phyloP scores from a whole-genome alignment of 2,329 filamentous ascomycete species.

The Tympanopsis confertula region DNA sequence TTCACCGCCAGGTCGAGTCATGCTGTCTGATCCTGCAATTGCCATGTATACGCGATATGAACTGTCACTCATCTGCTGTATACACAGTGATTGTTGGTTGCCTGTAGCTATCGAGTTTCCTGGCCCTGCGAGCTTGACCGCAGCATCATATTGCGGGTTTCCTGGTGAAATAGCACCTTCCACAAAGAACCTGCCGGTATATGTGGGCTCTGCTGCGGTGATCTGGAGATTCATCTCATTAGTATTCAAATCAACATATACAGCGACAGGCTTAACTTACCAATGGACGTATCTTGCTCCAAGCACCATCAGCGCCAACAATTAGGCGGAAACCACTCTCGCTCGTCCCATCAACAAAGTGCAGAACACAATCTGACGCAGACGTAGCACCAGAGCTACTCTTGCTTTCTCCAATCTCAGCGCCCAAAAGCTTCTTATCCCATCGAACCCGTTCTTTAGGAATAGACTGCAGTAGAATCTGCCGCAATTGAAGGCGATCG shows the following conservation, averaged over 20 bases:
- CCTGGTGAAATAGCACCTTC: no score
- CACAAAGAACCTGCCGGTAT: no score
- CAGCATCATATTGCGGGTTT: no score
- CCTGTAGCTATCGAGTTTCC: no score
- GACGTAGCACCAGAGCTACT: conserved; percentile 6
- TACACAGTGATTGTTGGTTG: no score
- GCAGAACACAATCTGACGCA: no score
- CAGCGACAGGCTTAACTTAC: conserved; percentile 18
- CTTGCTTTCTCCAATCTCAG: conserved; percentile 8
- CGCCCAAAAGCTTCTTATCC: conserved; percentile 12
- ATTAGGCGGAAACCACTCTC: conserved; percentile 27
- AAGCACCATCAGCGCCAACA: conserved; percentile 22
- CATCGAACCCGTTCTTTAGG: conserved; percentile 18
- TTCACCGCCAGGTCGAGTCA: no score
- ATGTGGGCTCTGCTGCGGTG: no score
- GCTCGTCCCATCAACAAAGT: conserved; percentile 14
- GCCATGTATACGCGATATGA: no score
- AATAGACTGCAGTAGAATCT: conserved; percentile 21
- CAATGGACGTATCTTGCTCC: conserved; percentile 15
- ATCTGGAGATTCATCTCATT: conserved; percentile 18
- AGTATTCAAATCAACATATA: conserved; percentile 17
- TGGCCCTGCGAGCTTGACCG: no score
- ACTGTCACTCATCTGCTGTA: no score
- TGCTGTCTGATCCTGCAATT: no score
- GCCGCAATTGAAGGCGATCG: conserved; percentile 20